phyloP scores from a whole-genome alignment of 164 flowering plant genomes.

The Santalum album region DNA sequence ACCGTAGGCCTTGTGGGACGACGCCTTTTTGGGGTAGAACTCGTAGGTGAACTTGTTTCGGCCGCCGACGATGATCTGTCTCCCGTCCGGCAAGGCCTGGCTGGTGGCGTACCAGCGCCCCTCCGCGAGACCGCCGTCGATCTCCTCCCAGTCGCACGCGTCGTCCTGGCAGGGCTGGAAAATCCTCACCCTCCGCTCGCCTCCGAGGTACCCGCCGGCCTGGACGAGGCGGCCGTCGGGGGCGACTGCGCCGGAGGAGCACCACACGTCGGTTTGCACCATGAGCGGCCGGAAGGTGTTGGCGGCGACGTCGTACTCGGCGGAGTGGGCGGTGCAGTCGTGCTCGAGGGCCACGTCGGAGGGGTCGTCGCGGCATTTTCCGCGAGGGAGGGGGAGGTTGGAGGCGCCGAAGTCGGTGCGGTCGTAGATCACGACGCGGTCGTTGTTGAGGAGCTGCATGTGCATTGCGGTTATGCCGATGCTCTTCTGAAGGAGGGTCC shows the following conservation, averaged over 20 bases:
- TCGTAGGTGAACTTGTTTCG: slow-evolving; percentile 55
- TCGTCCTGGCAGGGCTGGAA: slow-evolving; percentile 46
- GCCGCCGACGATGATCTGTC: not conserved
- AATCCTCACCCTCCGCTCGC: slow-evolving; percentile 34
- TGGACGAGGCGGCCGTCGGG: slow-evolving; percentile 56
- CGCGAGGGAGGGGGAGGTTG: slow-evolving; percentile 50
- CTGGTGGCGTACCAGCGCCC: not conserved
- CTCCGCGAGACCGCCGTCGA: not conserved
- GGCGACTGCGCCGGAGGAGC: slow-evolving; percentile 57
- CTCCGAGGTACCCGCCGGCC: slow-evolving; percentile 66
- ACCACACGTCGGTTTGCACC: slow-evolving; percentile 62
- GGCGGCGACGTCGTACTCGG: slow-evolving; percentile 43
- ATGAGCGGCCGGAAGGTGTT: slow-evolving; percentile 48
- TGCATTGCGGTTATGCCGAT: slow-evolving; percentile 84
- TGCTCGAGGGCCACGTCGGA: too few relatives aligned
- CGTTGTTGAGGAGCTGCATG: slow-evolving; percentile 80
- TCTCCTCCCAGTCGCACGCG: slow-evolving; percentile 5
- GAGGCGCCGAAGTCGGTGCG: slow-evolving; percentile 80
- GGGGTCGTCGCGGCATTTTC: slow-evolving; percentile 36
- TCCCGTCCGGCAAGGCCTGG: not conserved
- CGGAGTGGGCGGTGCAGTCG: slow-evolving; percentile 86
- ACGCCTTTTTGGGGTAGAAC: slow-evolving; percentile 45
- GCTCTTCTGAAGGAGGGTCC: slow-evolving; percentile 48
- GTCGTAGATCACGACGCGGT: slow-evolving; percentile 76
- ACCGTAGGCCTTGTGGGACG: not conserved